Percentiles rank a stretch among this genome's conserved stretches.
These are phyloP conservation scores for Erythrobasidium yunnanense DNA, from an alignment of 768 basidiomycete genomes.

Conservation along the genomic window DNA sequence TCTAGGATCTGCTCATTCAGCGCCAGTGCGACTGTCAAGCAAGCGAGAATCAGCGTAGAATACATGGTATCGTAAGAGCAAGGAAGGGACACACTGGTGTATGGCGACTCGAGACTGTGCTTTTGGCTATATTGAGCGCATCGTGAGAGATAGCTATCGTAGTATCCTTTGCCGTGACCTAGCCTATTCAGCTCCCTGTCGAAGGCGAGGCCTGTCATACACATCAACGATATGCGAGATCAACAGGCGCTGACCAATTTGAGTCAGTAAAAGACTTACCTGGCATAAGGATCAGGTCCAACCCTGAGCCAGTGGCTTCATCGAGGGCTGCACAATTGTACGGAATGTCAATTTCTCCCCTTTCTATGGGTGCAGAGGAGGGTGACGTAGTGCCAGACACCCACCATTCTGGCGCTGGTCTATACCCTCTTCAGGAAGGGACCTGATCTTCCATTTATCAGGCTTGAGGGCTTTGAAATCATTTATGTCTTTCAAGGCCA, in stretches of 20 bases:
- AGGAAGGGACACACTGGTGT: background rate
- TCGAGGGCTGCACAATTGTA: constrained; percentile 1
- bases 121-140: constrained; percentile 4
- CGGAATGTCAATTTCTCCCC: background rate
- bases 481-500: constrained; percentile 4
- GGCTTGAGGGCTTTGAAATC: constrained; percentile 14
- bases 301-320: constrained; percentile 2
- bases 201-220: constrained; percentile 11
- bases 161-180: constrained; percentile 25
- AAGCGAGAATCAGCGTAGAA: background rate
- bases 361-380: background rate
- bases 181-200: constrained; percentile 1
- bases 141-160: constrained; percentile 20
- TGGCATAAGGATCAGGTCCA: constrained; percentile 30
- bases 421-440: background rate
- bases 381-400: background rate
- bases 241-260: too few species aligned
- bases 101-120: background rate
- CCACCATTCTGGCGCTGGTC: constrained; percentile 8
- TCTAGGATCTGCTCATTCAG: constrained; percentile 24
- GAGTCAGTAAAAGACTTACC: constrained; percentile 9
- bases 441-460: constrained; percentile 26
- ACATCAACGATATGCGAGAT: too few species aligned
- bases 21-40: constrained; percentile 25
- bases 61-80: background rate